These are phyloP conservation scores for Raphanus sativus DNA, from an alignment of 345 rosid genomes.

Conservation along the genomic window DNA sequence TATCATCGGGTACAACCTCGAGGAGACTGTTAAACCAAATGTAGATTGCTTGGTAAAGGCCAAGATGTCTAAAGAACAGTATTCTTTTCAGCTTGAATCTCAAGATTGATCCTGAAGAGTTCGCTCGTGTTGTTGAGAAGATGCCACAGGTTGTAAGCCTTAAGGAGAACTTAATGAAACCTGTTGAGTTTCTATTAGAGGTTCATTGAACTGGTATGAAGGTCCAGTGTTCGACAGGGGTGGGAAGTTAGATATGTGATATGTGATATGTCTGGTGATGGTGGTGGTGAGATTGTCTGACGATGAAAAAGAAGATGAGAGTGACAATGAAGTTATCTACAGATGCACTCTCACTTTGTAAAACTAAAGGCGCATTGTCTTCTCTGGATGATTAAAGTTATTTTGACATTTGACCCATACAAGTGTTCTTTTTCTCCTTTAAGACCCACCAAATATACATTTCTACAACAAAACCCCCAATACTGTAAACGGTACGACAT, in stretches of 20 bases:
- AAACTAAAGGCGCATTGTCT: background rate
- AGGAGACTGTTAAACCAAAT: constrained; percentile 88
- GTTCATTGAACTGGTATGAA: background rate
- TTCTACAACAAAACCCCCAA: background rate
- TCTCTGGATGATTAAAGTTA: background rate
- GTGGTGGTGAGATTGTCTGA: too few relatives aligned
- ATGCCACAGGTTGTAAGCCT: constrained; percentile 92
- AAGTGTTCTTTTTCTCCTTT: too few relatives aligned
- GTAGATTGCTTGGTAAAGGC: constrained; percentile 82
- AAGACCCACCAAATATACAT: constrained; percentile 6
- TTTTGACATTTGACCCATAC: too few relatives aligned
- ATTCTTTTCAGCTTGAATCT: constrained; percentile 79
- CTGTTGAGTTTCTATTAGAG: constrained; percentile 73
- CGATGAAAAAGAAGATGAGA: constrained; percentile 69
- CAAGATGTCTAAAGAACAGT: constrained; percentile 81
- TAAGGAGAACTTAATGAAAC: constrained; percentile 70
- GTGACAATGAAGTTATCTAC: constrained; percentile 68
- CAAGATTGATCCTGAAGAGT: constrained; percentile 85
- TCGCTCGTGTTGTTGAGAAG: constrained; percentile 69
- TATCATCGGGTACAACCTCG: constrained; percentile 71
- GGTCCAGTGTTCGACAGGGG: too few relatives aligned
- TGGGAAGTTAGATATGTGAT: too few relatives aligned
- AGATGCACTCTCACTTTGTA: constrained; percentile 54
- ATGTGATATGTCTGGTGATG: too few relatives aligned
- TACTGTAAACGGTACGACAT: constrained; percentile 3